phyloP scores from a whole-genome alignment of 2,329 filamentous ascomycete species.

The Monilinia vaccinii-corymbosi region DNA sequence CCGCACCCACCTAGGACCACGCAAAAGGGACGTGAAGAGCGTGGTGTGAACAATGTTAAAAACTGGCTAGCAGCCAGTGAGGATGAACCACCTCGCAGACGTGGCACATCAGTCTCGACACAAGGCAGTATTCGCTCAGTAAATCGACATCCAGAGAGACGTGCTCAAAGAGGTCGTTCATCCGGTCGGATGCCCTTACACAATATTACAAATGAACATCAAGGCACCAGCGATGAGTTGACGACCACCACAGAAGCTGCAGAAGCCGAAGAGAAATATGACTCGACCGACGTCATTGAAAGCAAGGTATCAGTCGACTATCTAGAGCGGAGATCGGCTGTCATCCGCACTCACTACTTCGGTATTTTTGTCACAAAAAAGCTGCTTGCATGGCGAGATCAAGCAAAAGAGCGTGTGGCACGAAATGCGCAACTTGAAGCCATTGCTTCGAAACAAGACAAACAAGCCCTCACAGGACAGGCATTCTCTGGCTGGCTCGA shows the following conservation, averaged over 20 bases:
- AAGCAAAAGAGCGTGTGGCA: constrained; percentile 28
- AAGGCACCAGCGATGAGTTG: constrained; percentile 17
- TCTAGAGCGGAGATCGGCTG: constrained; percentile 19
- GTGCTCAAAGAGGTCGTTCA: neutral
- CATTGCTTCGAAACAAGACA: constrained; percentile 41
- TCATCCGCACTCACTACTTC: constrained; percentile 21
- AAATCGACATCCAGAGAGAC: constrained; percentile 16
- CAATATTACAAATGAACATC: constrained; percentile 14
- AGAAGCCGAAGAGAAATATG: constrained; percentile 3
- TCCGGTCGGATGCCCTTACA: constrained; percentile 12
- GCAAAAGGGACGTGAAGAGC: constrained; percentile 11
- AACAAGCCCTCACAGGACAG: constrained; percentile 40
- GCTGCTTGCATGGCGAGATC: constrained; percentile 23
- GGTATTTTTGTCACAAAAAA: constrained; percentile 13
- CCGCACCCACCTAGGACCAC: constrained; percentile 8
- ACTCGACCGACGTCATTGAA: constrained; percentile 5
- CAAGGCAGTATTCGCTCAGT: constrained; percentile 22
- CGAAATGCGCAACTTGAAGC: constrained; percentile 32
- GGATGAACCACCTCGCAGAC: constrained; percentile 12
- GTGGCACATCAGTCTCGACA: constrained; percentile 23
- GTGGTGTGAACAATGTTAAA: constrained; percentile 15
- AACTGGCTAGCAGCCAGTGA: constrained; percentile 21
- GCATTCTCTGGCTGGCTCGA: constrained; percentile 43
- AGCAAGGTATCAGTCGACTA: neutral
- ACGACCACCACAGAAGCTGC: constrained; percentile 17